Conservation (phyloP, 345 rosid species). For the Populus euphratica region DNA sequence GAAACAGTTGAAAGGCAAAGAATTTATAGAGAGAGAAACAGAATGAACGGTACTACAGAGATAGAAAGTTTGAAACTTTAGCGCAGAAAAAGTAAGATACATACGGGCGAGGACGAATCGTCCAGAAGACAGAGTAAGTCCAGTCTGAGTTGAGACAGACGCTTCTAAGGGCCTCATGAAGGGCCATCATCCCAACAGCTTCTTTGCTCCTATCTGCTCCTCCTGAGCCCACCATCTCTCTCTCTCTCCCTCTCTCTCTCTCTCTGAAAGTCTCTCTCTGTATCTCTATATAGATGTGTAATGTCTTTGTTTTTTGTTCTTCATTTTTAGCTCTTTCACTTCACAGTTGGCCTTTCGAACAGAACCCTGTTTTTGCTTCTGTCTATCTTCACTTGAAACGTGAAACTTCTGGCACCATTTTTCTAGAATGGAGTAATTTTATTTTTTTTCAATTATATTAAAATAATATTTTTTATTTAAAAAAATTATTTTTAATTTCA, state of each 20-base stretch:
- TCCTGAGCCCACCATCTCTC: slow-evolving; percentile 96
- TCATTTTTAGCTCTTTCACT: background rate
- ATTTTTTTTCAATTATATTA: too few relatives aligned
- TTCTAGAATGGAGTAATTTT: too few relatives aligned
- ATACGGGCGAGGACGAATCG: slow-evolving; percentile 99
- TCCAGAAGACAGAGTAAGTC: slow-evolving; percentile 99
- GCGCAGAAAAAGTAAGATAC: slow-evolving; percentile 4
- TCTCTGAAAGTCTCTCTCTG: background rate
- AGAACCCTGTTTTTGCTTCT: background rate
- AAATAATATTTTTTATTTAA: too few relatives aligned
- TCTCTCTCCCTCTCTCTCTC: slow-evolving; percentile 22
- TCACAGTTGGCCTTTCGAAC: background rate
- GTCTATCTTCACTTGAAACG: background rate
- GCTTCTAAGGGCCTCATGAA: slow-evolving; percentile 98
- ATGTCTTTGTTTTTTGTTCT: background rate
- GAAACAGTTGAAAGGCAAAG: slow-evolving; percentile 22
- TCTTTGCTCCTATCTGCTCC: slow-evolving; percentile 97
- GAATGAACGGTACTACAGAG: background rate
- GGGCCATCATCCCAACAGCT: slow-evolving; percentile 99
- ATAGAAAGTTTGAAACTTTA: background rate
- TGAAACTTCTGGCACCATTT: background rate
- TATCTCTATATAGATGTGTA: background rate
- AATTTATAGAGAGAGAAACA: slow-evolving; percentile 11
- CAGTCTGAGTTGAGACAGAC: slow-evolving; percentile 97
- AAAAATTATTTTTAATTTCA: too few relatives aligned